These are phyloP conservation scores for Alternaria sp. DNA, from an alignment of 2,329 filamentous ascomycete species.

Conservation along the genomic window DNA sequence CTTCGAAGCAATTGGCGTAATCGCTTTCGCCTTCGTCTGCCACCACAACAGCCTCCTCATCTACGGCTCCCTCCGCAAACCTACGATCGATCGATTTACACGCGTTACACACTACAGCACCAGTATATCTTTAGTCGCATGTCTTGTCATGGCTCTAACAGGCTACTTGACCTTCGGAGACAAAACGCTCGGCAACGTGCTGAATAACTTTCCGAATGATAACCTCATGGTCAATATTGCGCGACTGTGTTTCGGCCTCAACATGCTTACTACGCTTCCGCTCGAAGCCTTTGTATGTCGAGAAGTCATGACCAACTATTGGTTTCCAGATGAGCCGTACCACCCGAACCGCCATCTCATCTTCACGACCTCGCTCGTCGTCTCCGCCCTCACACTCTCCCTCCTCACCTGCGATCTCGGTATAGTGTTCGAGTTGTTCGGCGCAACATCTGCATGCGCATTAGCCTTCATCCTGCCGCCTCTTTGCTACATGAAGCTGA, in stretches of 20 bases:
- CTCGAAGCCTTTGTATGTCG: conserved; percentile 97
- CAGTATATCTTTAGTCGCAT: conserved; percentile 87
- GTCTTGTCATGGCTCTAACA: conserved; percentile 82
- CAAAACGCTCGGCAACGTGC: conserved; percentile 89
- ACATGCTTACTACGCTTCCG: conserved; percentile 97
- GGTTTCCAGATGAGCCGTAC: conserved; percentile 74
- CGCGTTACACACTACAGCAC: conserved; percentile 95
- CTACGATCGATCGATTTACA: conserved; percentile 93
- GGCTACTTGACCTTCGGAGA: conserved; percentile 95
- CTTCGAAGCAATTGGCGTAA: conserved; percentile 95
- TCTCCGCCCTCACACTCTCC: conserved; percentile 76
- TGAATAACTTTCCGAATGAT: conserved; percentile 94
- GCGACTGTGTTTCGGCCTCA: conserved; percentile 92
- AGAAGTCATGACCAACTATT: conserved; percentile 93
- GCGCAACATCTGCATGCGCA: conserved; percentile 90
- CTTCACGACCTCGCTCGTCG: conserved; percentile 82
- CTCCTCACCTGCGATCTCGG: conserved; percentile 92
- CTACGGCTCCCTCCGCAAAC: conserved; percentile 91
- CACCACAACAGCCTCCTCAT: conserved; percentile 98
- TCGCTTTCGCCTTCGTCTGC: conserved; percentile 85
- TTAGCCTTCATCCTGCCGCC: conserved; percentile 95
- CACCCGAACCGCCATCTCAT: conserved; percentile 84
- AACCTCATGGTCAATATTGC: conserved; percentile 95
- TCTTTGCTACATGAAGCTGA: conserved; percentile 92
- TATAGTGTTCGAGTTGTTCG: conserved; percentile 93